A percentile compares a stretch with the other conserved stretches of the same genome.
These are phyloP conservation scores for Mrakia blollopis DNA, from an alignment of 768 basidiomycete species.

Conservation along the genomic window DNA sequence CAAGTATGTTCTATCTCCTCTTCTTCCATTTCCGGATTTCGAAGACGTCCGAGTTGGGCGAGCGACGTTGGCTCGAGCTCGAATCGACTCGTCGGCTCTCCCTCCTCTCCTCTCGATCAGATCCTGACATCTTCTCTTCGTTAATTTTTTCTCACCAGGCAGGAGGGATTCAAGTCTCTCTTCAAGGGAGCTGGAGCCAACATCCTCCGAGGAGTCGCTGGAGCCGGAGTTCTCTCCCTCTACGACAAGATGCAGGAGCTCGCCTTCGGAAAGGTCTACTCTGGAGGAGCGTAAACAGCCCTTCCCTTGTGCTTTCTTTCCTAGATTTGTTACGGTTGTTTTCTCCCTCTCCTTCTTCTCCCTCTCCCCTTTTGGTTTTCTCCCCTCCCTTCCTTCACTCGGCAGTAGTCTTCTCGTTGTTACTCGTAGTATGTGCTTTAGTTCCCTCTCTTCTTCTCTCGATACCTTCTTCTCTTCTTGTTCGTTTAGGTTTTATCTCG, in stretches of 20 bases:
- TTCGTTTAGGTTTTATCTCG: background rate
- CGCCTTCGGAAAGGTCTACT: slow-evolving; percentile 99
- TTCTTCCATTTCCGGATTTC: no score
- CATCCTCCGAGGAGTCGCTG: slow-evolving; percentile 40
- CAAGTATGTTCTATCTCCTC: no score
- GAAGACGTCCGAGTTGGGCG: no score
- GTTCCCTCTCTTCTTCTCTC: background rate
- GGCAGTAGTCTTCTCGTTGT: background rate
- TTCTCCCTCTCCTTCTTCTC: background rate
- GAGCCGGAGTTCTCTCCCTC: slow-evolving; percentile 97
- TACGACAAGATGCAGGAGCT: slow-evolving; percentile 96
- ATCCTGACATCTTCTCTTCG: no score
- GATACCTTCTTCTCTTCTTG: background rate
- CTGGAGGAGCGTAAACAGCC: slow-evolving; percentile 61
- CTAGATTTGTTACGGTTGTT: background rate
- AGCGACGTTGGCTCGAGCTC: no score
- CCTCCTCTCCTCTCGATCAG: no score
- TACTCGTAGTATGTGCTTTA: background rate
- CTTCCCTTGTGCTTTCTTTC: background rate
- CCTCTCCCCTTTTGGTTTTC: background rate
- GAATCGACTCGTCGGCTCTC: no score
- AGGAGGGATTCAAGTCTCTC: slow-evolving; percentile 91
- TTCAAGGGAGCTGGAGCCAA: slow-evolving; percentile 98
- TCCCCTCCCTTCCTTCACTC: background rate
- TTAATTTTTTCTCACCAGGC: no score